Percentiles rank a stretch among this genome's conserved stretches.
Evolutionary conservation across 495 filamentous ascomycete species (phyloP).

Genomic region (Neurospora sp.): DNA sequence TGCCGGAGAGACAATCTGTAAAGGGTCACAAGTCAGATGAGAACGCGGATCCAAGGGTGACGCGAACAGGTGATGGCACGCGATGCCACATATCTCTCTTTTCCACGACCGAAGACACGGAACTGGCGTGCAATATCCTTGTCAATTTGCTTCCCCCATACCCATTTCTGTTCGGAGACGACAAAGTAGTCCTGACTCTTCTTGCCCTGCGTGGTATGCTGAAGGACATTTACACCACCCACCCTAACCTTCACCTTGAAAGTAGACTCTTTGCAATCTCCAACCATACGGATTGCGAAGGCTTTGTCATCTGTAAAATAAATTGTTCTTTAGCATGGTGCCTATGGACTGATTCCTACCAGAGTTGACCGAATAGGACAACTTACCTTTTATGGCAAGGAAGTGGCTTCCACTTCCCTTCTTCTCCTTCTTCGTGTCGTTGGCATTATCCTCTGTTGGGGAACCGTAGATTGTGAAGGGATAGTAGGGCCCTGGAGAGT

Average conservation of each 20-base stretch:
- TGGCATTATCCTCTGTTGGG: not conserved
- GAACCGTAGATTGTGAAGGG: not conserved
- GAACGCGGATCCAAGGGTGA: not conserved
- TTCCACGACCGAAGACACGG: not conserved
- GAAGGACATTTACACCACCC: not conserved
- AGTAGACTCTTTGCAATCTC: not conserved
- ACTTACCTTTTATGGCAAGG: not conserved
- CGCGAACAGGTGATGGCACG: too few relatives aligned
- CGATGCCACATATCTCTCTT: not conserved
- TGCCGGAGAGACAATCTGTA: not conserved
- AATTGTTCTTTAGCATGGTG: not conserved
- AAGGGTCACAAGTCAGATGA: not conserved
- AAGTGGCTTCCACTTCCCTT: not conserved
- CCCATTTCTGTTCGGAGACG: not conserved
- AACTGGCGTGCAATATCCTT: not conserved
- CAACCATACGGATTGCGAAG: not conserved
- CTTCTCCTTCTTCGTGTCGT: not conserved
- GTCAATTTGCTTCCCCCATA: not conserved
- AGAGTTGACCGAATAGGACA: rapidly evolving
- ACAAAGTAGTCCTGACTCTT: not conserved
- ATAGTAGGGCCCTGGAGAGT: not conserved
- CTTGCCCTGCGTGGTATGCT: not conserved
- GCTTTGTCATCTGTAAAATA: not conserved
- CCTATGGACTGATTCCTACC: rapidly evolving
- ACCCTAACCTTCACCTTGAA: not conserved